Evolutionary conservation across 2,329 filamentous ascomycete species (phyloP).

Genomic region (Aureobasidium sp.): DNA sequence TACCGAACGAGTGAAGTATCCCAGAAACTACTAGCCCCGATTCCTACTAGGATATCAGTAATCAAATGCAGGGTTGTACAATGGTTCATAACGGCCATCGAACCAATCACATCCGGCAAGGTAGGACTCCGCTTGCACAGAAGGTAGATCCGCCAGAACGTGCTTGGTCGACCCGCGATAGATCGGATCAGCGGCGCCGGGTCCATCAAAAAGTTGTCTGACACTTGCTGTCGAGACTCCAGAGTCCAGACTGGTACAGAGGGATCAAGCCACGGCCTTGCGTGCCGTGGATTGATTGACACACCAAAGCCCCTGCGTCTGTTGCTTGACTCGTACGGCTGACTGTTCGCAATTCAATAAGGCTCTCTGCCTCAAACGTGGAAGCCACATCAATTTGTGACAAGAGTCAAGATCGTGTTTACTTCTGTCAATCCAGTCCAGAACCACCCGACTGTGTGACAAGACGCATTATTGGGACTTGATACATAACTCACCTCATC

Average conservation of each 20-base stretch:
- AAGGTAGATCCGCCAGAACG: neutral
- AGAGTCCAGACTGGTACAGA: neutral
- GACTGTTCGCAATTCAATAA: neutral
- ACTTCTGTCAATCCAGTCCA: neutral
- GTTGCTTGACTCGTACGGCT: slow-evolving; percentile 4
- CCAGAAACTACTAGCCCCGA: too few species aligned
- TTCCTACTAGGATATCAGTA: neutral
- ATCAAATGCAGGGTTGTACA: neutral
- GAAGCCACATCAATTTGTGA: neutral
- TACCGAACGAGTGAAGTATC: neutral
- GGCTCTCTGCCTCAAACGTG: slow-evolving; percentile 1
- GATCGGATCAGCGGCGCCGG: slow-evolving; percentile 1
- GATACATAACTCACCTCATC: neutral
- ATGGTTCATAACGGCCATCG: neutral
- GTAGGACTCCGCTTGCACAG: neutral
- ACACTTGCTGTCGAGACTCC: neutral
- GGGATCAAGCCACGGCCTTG: neutral
- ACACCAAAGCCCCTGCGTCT: slow-evolving; percentile 10
- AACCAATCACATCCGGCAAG: neutral
- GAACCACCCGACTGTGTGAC: neutral
- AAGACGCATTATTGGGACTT: neutral
- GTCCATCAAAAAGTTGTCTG: neutral
- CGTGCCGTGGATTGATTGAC: slow-evolving; percentile 1
- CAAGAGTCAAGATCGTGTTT: neutral
- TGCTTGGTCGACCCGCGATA: neutral